A percentile compares a stretch with the other conserved stretches of the same genome.
These are phyloP conservation scores for Kodamaea laetipori DNA, from an alignment of 805 yeast species.

Conservation along the genomic window DNA sequence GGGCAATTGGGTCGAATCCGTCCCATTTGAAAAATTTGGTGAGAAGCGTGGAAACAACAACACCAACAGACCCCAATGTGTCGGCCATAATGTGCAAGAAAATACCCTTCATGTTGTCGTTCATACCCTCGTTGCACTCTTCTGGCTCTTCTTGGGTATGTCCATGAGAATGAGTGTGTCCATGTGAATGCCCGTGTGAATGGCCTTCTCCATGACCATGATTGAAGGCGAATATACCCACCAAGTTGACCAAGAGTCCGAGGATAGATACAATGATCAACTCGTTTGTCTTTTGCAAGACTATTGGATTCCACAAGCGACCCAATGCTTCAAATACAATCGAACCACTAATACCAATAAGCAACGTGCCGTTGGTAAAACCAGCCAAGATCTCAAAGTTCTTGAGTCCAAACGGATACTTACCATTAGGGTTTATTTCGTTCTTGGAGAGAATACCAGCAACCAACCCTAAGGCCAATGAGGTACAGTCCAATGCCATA, in stretches of 20 bases:
- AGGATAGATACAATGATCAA: conserved; percentile 78
- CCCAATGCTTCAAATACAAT: conserved; percentile 85
- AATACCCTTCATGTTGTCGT: conserved; percentile 87
- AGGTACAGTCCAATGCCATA: conserved; percentile 94
- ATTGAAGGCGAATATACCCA: conserved; percentile 93
- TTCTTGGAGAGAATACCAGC: conserved; percentile 64
- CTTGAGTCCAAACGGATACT: conserved; percentile 82
- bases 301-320: conserved; percentile 76
- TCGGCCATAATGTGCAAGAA: conserved; percentile 94
- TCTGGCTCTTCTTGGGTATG: conserved; percentile 18
- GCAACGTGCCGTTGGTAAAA: conserved; percentile 87
- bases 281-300: conserved; percentile 77
- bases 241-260: conserved; percentile 85
- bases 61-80: conserved; percentile 95
- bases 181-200: conserved; percentile 37
- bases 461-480: conserved; percentile 82
- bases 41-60: conserved; percentile 83
- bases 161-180: conserved; percentile 25
- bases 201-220: conserved; percentile 67
- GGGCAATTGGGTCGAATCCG: conserved; percentile 91
- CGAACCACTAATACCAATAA: conserved; percentile 86
- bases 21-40: conserved; percentile 67
- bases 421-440: conserved; percentile 51
- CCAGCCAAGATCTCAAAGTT: conserved; percentile 93
- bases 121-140: conserved; percentile 28